A percentile compares a stretch with the other conserved stretches of the same genome.
phyloP scores from a whole-genome alignment of 768 basidiomycete species.

The Collybiopsis confluens region DNA sequence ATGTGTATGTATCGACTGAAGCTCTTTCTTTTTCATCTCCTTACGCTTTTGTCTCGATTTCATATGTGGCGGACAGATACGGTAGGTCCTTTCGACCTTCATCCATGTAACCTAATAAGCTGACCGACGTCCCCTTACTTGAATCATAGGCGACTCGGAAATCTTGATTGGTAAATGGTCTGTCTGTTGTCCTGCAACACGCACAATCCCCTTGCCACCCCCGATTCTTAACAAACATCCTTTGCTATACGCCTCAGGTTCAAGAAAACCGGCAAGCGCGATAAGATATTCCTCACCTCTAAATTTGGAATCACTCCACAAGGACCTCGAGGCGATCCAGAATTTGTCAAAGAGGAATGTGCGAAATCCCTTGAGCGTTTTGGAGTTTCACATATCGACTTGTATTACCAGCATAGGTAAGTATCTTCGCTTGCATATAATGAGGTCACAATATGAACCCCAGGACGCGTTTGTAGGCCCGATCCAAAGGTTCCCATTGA shows the following conservation, averaged over 20 bases:
- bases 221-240: too few species aligned
- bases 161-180: slow-evolving; percentile 42
- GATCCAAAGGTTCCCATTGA: slow-evolving; percentile 26
- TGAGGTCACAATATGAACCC: background rate
- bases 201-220: too few species aligned
- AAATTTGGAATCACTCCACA: slow-evolving; percentile 31
- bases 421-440: background rate
- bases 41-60: too few species aligned
- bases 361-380: slow-evolving; percentile 29
- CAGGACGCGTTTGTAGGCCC: slow-evolving; percentile 17
- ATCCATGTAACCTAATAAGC: too few species aligned
- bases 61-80: too few species aligned
- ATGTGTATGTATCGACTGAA: slow-evolving; percentile 37
- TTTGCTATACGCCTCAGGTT: slow-evolving; percentile 44
- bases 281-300: slow-evolving; percentile 58
- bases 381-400: slow-evolving; percentile 30
- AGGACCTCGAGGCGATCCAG: slow-evolving; percentile 7
- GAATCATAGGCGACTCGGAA: slow-evolving; percentile 28
- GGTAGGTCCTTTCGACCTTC: too few species aligned
- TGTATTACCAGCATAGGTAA: slow-evolving; percentile 36
- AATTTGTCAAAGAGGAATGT: slow-evolving; percentile 28
- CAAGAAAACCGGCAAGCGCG: slow-evolving; percentile 44
- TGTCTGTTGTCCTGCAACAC: too few species aligned
- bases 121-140: too few species aligned
- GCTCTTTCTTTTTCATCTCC: too few species aligned